These are phyloP conservation scores for Adiantum capillusveneris DNA, from an alignment of 75 land plant genomes.

Conservation along the genomic window DNA sequence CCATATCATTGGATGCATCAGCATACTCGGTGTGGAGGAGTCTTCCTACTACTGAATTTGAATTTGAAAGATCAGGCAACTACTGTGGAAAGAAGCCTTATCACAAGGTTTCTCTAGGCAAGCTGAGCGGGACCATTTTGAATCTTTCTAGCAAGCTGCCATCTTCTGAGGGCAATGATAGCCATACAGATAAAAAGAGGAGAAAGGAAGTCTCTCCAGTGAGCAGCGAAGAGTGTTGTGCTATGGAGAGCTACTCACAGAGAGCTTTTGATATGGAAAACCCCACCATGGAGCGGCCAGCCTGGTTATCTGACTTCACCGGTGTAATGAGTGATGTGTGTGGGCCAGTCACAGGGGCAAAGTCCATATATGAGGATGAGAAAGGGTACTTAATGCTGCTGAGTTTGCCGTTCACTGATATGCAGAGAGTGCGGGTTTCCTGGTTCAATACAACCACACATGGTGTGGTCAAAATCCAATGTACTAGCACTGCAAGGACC, in stretches of 20 bases:
- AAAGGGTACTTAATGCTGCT: constrained; percentile 83
- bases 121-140: constrained; percentile 59
- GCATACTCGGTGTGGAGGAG: constrained; percentile 76
- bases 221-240: constrained; percentile 54
- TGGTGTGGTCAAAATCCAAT: constrained; percentile 80
- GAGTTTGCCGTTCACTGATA: constrained; percentile 85
- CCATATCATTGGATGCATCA: constrained; percentile 65
- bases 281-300: constrained; percentile 40
- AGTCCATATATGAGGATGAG: constrained; percentile 92
- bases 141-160: constrained; percentile 65
- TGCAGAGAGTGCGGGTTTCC: constrained; percentile 83
- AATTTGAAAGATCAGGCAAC: constrained; percentile 52
- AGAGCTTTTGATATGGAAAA: constrained; percentile 38
- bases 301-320: constrained; percentile 75
- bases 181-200: constrained; percentile 30
- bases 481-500: constrained; percentile 66
- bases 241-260: constrained; percentile 34
- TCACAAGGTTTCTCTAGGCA: constrained; percentile 3
- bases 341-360: constrained; percentile 94
- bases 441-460: constrained; percentile 89
- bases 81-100: constrained; percentile 6
- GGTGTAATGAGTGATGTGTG: constrained; percentile 78
- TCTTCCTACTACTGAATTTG: constrained; percentile 70
- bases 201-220: constrained; percentile 45
- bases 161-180: constrained; percentile 15